Base-by-base conservation (phyloP, 805 yeast genomes). In the Lipomyces yamanashiensis region DNA sequence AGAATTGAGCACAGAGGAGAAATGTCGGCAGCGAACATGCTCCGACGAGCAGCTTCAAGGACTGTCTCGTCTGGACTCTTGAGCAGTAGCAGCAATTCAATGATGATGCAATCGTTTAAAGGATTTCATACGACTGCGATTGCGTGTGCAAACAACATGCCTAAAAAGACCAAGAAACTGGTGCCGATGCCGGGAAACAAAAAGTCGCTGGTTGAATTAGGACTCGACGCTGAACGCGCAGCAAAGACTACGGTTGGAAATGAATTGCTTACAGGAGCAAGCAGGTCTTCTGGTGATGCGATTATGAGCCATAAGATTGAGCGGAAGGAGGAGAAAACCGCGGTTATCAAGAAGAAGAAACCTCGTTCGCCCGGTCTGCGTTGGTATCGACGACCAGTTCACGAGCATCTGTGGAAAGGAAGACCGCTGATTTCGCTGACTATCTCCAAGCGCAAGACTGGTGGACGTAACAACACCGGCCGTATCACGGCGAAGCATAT, bases 391-490 rank as follows among this genome's bases (percentile, higher is more conserved):
- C 85, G 87, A 69, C 98, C 98, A 50, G 81, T 92, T 17, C 92
- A 92, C 76, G 88, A 90, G 15, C 89, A 95, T 76, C 79, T 95
- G 66, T 88, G 89, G 83, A 89, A 87, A 73, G 97, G 97, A 9
- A 81, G 87, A 59, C 97, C 98, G 0, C 78, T 88, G 62, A 81
- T 82, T 74, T 85, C 86, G 51, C 81, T 95, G 73, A 93, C 99
- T 0, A 82, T 82, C 40, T 84, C 92, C 17, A 85, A 84, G 72
- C 84, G 86, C 73, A 83, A 85, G 61, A 85, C 86, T 54, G 88
- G 96, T 59, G 99, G 99, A 68, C 87, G 99, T 79, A 92, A 93
- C 76, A 81, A 88, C 76, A 80, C 88, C 3, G 99, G 99, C 70
- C 83, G 84, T 70, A 90, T 95, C 72, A 91, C 97, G 4, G 88